Evolutionary conservation across 768 basidiomycete genomes (phyloP).

Genomic region (Russula foetens): DNA sequence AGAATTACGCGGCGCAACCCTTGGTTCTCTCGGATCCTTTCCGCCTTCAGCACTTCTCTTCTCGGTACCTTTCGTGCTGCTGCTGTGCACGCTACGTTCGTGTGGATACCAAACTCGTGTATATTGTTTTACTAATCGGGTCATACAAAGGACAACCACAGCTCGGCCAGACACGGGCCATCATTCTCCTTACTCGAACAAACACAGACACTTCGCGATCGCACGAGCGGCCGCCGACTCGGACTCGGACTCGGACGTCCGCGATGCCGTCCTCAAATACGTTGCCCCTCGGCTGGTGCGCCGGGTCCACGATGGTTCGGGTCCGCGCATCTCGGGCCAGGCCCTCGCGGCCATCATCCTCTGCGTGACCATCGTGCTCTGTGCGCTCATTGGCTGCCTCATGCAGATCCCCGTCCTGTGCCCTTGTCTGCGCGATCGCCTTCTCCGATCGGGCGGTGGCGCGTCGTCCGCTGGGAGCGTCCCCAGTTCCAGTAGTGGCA

Average conservation of each 20-base stretch:
- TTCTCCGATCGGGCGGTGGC: neutral
- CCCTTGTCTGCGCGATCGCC: neutral
- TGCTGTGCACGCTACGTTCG: neutral
- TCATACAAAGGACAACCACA: neutral
- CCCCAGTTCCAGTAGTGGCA: neutral
- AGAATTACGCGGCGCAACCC: neutral
- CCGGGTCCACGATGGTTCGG: neutral
- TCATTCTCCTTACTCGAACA: neutral
- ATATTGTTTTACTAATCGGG: neutral
- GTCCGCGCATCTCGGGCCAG: neutral
- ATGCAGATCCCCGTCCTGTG: neutral
- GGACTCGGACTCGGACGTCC: too few species aligned
- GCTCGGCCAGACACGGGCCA: neutral
- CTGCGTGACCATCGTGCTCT: neutral
- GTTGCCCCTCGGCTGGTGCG: neutral
- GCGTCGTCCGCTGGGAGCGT: neutral
- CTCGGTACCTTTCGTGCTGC: neutral
- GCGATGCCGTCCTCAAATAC: neutral
- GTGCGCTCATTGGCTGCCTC: slow-evolving; percentile 2
- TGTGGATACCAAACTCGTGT: neutral
- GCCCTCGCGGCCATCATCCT: slow-evolving; percentile 1
- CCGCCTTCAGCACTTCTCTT: neutral
- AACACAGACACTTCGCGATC: neutral
- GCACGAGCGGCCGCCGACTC: too few species aligned
- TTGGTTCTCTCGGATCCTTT: neutral